phyloP scores from a whole-genome alignment of 2,329 filamentous ascomycete species.

The Hymenoscyphus infarciens region DNA sequence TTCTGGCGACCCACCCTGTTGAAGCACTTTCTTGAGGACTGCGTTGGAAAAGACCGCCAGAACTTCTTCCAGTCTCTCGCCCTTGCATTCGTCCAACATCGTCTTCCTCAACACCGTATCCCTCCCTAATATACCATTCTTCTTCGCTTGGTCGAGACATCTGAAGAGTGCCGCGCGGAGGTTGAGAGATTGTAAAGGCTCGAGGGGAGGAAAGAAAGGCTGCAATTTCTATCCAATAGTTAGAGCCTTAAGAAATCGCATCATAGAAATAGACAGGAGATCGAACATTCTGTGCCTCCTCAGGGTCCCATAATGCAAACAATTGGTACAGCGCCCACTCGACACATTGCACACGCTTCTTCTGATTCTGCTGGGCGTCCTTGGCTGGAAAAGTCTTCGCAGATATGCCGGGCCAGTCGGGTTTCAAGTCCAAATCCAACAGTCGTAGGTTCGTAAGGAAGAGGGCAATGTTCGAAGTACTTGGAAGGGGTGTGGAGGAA shows the following conservation, averaged over 20 bases:
- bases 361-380: constrained; percentile 68
- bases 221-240: constrained; percentile 65
- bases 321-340: constrained; percentile 92
- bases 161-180: constrained; percentile 80
- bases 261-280: constrained; percentile 23
- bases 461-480: constrained; percentile 54
- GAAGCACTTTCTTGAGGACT: constrained; percentile 68
- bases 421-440: constrained; percentile 69
- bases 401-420: constrained; percentile 79
- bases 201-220: constrained; percentile 85
- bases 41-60: constrained; percentile 79
- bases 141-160: constrained; percentile 80
- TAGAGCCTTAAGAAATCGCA: constrained; percentile 1
- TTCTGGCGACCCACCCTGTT: constrained; percentile 40
- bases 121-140: constrained; percentile 75
- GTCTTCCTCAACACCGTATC: constrained; percentile 84
- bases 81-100: constrained; percentile 94
- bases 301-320: constrained; percentile 77
- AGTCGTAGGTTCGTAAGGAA: constrained; percentile 84
- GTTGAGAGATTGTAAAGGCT: constrained; percentile 87
- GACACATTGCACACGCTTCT: constrained; percentile 74
- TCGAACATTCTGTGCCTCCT: constrained; percentile 67
- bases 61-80: constrained; percentile 84
- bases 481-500: constrained; percentile 20
- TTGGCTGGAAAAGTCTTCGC: constrained; percentile 65